Evolutionary conservation across 2,329 filamentous ascomycete genomes (phyloP), one percentile per base, ranked within the genome.

Genomic region (Knufia petricola): DNA sequence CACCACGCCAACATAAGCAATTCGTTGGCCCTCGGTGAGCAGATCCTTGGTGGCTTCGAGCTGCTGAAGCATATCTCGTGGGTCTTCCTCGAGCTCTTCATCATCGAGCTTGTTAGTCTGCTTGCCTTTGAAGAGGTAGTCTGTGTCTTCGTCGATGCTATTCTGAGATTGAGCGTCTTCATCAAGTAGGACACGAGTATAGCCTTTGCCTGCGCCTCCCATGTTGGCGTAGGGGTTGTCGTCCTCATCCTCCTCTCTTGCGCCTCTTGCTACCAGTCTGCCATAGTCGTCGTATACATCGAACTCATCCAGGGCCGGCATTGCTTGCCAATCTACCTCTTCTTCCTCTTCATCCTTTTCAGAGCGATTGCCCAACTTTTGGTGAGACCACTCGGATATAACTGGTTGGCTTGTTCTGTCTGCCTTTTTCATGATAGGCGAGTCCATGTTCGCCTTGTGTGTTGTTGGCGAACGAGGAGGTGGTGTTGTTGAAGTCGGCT

Each of bases 211-310:
- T 0, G 95, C 75, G 12, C 83, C 83, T 19, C 74, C 78, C 59
- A 94, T 94, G 36, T 77, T 81, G 52, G 81, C 78, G 38, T 67
- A 72, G 39, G 83, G 76, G 30, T 74, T 61, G n/a, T 77, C 75
- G 2, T 48, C 31, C 48, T 83, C 82, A 41, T 87, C 82, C 12
- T 82, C 78, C 24, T 77, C 77, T 32, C 76, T 72, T 50, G 84
- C 83, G 58, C 94, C 90, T 54, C 78, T 82, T 10, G 92, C 92
- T 55, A 98, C 75, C 23, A 98, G 74, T 56, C 78, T 85, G 58
- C 94, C 85, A 64, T 94, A 83, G 60, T 98, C 92, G 63, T 98
- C 87, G 65, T 96, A 98, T 57, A 95, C 85, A 66, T 96, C 90
- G 63, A 92, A 94, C 31, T 84, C 84, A 6, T 89, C 92, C 61